Conservation (phyloP, 2,329 filamentous ascomycete genomes). For the Conoideocrella luteorostrata region DNA sequence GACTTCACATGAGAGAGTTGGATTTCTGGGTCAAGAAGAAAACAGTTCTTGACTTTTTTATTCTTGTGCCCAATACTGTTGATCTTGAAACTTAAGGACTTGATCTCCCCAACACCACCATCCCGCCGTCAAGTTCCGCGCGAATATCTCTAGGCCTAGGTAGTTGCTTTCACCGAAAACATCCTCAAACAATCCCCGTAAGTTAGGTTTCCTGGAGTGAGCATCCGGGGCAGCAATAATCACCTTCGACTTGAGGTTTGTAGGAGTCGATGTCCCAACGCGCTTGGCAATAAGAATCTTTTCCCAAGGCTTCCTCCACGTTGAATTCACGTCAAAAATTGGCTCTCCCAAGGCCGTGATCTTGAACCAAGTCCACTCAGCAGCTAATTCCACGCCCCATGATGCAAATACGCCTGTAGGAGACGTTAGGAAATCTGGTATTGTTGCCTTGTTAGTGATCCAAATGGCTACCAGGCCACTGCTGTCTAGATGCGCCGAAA, state of each 20-base stretch:
- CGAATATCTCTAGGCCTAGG: slow-evolving; percentile 67
- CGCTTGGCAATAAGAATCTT: slow-evolving; percentile 56
- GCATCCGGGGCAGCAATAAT: slow-evolving; percentile 66
- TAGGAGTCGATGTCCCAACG: slow-evolving; percentile 21
- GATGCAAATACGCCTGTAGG: slow-evolving; percentile 52
- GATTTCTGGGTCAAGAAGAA: no score
- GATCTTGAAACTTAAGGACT: slow-evolving; percentile 61
- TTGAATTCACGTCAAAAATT: slow-evolving; percentile 51
- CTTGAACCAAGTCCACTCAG: slow-evolving; percentile 78
- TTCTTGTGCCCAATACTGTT: slow-evolving; percentile 39
- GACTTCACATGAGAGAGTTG: slow-evolving; percentile 17
- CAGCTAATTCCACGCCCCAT: slow-evolving; percentile 59
- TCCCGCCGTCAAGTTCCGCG: slow-evolving; percentile 63
- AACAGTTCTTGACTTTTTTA: not conserved
- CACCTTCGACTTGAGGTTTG: slow-evolving; percentile 38
- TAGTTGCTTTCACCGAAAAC: slow-evolving; percentile 44
- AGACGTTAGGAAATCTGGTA: slow-evolving; percentile 47
- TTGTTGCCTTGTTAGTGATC: slow-evolving; percentile 66
- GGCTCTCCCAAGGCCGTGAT: slow-evolving; percentile 59
- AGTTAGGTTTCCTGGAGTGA: slow-evolving; percentile 72
- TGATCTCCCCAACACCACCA: slow-evolving; percentile 80
- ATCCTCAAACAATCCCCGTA: slow-evolving; percentile 53
- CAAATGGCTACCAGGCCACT: slow-evolving; percentile 62
- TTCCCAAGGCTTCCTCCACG: slow-evolving; percentile 73
- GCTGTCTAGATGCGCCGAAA: slow-evolving; percentile 46